Conservation (phyloP, 768 basidiomycete species). For the Hortiboletus flavorubellus region DNA sequence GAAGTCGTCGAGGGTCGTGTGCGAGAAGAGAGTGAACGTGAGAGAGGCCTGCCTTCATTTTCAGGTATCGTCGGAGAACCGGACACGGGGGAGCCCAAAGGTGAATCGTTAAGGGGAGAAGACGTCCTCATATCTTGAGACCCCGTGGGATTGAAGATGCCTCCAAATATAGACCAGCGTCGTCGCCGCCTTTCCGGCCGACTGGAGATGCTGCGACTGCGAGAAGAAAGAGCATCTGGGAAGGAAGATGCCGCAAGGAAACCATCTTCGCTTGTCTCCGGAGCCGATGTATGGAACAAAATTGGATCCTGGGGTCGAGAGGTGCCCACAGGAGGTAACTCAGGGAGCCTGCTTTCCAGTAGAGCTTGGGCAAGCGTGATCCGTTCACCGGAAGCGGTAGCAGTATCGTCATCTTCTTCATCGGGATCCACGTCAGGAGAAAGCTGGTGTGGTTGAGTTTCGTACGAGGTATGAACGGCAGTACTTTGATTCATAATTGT, state of each 20-base stretch:
- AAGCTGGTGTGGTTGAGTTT: constrained; percentile 35
- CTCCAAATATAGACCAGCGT: constrained; percentile 71
- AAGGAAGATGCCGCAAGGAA: constrained; percentile 43
- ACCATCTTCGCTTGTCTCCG: constrained; percentile 42
- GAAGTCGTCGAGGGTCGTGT: constrained; percentile 14
- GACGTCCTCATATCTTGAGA: constrained; percentile 27
- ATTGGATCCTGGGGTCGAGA: constrained; percentile 66
- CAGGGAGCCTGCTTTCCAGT: constrained; percentile 74
- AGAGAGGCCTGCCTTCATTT: constrained; percentile 17
- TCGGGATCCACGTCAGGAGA: constrained; percentile 44
- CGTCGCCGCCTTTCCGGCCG: constrained; percentile 47
- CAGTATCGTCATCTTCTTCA: constrained; percentile 53
- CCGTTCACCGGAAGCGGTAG: constrained; percentile 45
- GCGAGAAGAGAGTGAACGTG: constrained; percentile 27
- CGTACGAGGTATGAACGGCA: constrained; percentile 16
- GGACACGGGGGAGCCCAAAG: constrained; percentile 18
- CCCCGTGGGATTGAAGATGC: constrained; percentile 34
- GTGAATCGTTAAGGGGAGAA: constrained; percentile 20
- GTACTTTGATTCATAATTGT: constrained; percentile 20
- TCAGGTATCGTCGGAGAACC: constrained; percentile 21
- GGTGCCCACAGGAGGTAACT: constrained; percentile 68
- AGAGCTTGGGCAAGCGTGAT: constrained; percentile 74
- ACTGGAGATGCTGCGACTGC: constrained; percentile 30
- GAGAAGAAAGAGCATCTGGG: constrained; percentile 40
- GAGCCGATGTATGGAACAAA: constrained; percentile 47